These are phyloP conservation scores for Colletotrichum ledebouriae DNA, from an alignment of 2,329 filamentous ascomycete species.

Conservation along the genomic window DNA sequence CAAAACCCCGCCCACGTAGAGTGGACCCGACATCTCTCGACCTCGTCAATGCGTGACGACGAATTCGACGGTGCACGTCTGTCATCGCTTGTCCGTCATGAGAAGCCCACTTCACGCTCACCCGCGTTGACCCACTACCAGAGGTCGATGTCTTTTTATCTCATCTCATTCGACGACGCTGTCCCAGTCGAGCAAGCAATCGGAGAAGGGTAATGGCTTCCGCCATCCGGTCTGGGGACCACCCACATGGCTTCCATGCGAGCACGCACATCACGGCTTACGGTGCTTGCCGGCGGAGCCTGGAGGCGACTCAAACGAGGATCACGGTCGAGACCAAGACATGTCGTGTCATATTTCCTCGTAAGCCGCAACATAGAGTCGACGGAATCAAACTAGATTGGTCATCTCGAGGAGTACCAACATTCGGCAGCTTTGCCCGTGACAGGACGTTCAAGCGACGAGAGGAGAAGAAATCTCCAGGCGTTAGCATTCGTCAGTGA, in stretches of 20 bases:
- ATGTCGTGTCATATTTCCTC: slow-evolving; percentile 21
- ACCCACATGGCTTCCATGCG: slow-evolving; percentile 37
- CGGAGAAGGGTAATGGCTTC: slow-evolving; percentile 26
- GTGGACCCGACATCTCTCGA: slow-evolving; percentile 13
- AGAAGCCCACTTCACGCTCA: slow-evolving; percentile 22
- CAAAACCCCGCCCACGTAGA: neutral
- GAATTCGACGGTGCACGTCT: slow-evolving; percentile 11
- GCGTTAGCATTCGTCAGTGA: neutral
- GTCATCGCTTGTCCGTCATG: slow-evolving; percentile 20
- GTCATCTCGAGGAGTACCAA: slow-evolving; percentile 2
- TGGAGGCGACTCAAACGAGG: neutral
- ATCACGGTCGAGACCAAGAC: slow-evolving; percentile 14
- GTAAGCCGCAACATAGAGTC: slow-evolving; percentile 22
- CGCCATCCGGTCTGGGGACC: slow-evolving; percentile 28
- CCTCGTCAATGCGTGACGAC: slow-evolving; percentile 28
- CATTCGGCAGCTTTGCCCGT: slow-evolving; percentile 2
- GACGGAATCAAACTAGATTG: slow-evolving; percentile 5
- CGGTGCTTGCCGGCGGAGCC: slow-evolving; percentile 10
- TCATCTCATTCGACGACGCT: slow-evolving; percentile 22
- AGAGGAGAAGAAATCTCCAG: neutral
- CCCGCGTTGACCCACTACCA: slow-evolving; percentile 26
- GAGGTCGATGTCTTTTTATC: neutral
- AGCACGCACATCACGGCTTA: slow-evolving; percentile 20
- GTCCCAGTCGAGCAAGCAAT: slow-evolving; percentile 2
- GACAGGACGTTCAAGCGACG: neutral